Conservation (phyloP, 2,329 filamentous ascomycete genomes). For the Paraphoma sp. region DNA sequence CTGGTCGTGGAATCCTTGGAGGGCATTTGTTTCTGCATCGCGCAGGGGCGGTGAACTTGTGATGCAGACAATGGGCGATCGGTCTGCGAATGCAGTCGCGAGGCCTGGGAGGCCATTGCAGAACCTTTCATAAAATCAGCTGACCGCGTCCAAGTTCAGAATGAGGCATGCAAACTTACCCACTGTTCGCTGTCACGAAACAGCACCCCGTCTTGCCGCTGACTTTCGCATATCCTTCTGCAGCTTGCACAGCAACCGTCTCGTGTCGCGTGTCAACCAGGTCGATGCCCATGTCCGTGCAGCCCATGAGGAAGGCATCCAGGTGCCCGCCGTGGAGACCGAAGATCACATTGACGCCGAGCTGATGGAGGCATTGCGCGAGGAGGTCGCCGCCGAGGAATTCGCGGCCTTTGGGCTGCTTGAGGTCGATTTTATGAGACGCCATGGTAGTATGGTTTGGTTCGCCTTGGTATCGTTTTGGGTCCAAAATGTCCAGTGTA, state of each 20-base stretch:
- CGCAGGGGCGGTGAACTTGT: slow-evolving; percentile 54
- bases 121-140: slow-evolving; percentile 42
- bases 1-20: slow-evolving; percentile 57
- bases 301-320: slow-evolving; percentile 57
- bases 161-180: slow-evolving; percentile 36
- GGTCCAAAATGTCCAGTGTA: too few species aligned
- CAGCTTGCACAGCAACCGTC: slow-evolving; percentile 56
- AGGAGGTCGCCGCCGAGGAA: slow-evolving; percentile 54
- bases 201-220: slow-evolving; percentile 54
- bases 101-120: slow-evolving; percentile 55
- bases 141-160: background rate
- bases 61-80: slow-evolving; percentile 54
- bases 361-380: slow-evolving; percentile 52
- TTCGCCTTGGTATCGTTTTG: too few species aligned
- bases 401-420: background rate
- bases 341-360: slow-evolving; percentile 54
- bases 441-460: background rate
- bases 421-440: background rate
- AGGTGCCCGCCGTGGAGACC: slow-evolving; percentile 58
- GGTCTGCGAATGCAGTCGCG: slow-evolving; percentile 55
- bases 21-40: slow-evolving; percentile 55
- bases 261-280: slow-evolving; percentile 57
- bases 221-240: slow-evolving; percentile 55
- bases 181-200: slow-evolving; percentile 58
- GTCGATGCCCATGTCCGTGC: slow-evolving; percentile 48